Base-by-base conservation (phyloP, 2,329 filamentous ascomycete genomes). In the Lomentospora prolificans region DNA sequence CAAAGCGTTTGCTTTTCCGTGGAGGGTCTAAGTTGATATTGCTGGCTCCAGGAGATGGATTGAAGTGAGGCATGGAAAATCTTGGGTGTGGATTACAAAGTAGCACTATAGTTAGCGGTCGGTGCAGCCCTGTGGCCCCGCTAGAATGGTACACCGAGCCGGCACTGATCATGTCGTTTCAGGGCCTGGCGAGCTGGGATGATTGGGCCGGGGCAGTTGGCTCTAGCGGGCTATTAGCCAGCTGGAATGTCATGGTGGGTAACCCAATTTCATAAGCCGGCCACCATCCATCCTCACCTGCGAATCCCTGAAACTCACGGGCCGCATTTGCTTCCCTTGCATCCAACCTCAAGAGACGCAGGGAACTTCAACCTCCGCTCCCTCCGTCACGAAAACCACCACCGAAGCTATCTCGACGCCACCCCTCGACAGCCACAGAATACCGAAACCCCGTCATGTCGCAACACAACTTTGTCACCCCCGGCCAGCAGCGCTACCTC, bases 401-500 rank as follows among this genome's bases (percentile, higher is more conserved):
- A 28, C 48, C 24, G 6, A 19, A 27, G 7, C 24, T 28, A 46
- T 19, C 22, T 10, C 48, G 24, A 50, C 10, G 24, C 7, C 12
- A 48, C 12, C 44, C 5, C n/a, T n/a, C n/a, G n/a, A n/a, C n/a
- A n/a, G 5, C 14, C 44, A 12, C 14, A 50, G 17, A 10, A 22
- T 22, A 50, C 2, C 44, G 17, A 27, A 5, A n/a, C 30, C 30
- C 24, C 53, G 51, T 7, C 28, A 77, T 76, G 74, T 71, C 72
- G 10, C 57, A 64, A 14, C 68, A 75, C 57, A 86, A 84, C 69
- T 90, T 83, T 69, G 85, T 90, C 59, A 74, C 87, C 14, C 80
- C 87, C 5, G 79, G 77, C 68, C 88, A 94, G 72, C 84, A 87
- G 75, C 89, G 91, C 72, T 85, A 89, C 69, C 81, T 95, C 63